Base-by-base conservation (phyloP, 495 filamentous ascomycete species). In the Xylaria bambusicola region DNA sequence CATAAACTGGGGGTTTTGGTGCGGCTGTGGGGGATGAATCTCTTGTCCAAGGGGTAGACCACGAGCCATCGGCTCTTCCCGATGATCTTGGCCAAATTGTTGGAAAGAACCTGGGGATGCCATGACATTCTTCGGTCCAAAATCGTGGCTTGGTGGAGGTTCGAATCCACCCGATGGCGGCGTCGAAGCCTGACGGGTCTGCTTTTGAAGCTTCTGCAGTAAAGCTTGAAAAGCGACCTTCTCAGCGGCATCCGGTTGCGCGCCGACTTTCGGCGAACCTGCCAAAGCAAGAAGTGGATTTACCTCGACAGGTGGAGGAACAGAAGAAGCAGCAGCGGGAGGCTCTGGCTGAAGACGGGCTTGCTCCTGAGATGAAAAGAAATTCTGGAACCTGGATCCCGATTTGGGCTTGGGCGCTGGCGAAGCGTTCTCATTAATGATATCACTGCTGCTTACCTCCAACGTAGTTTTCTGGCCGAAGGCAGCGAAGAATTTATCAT, bases 211-310 rank as follows among this genome's bases (percentile, higher is more conserved):
- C 82, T 97, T 95, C 60, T 89, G 84, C 31, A 98, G 75, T 40
- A 98, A 88, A 45, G 87, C 84, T 59, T 93, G 88, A 70, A 98
- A 98, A 0, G 90, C 94, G 75, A 90, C 86, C 72, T 91, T 93
- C 60, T 98, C 93, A 21, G 89, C 87, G 57, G 80, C 80, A 33
- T 80, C 80, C 9, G 77, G 74, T 7, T 76, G 62, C 23, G 67
- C 63, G 27, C 63, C 56, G 24, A 68, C 44, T 52, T 61, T 54
- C 27, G 57, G 46, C 13, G 67, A 65, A 40, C 67, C 59, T 35
- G 70, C 46, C 57, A 68, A 31, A 35, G 64, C 59, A 1, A 68
- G 62, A 46, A 74, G 66, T 45, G 64, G 68, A 26, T 68, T 71
- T n/a, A 47, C 21, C 52, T 68, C 68, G 7, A 13, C 17, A 17